Evolutionary conservation across 1,139 yeast genomes (phyloP).

Genomic region (Saccharomycopsis hybrid): DNA sequence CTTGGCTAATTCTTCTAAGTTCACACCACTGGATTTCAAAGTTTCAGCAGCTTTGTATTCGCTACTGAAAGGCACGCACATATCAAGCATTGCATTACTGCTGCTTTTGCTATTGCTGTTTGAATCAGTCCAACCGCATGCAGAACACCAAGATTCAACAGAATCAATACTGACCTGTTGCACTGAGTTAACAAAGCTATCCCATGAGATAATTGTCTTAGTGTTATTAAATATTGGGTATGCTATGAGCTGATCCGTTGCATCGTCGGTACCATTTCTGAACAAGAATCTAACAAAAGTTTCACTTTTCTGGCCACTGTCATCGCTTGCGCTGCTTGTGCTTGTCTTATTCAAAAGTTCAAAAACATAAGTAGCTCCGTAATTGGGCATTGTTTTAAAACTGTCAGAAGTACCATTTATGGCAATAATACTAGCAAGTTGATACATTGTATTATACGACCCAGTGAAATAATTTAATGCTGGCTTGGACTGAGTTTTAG

Average conservation of each 20-base stretch:
- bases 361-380: conserved; percentile 37
- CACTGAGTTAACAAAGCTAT: conserved; percentile 29
- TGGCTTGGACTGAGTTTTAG: conserved; percentile 31
- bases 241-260: conserved; percentile 21
- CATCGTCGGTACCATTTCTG: conserved; percentile 34
- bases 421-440: conserved; percentile 32
- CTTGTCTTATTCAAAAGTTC: conserved; percentile 31
- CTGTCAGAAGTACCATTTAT: conserved; percentile 28
- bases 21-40: conserved; percentile 28
- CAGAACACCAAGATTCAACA: conserved; percentile 34
- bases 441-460: conserved; percentile 37
- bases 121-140: conserved; percentile 27
- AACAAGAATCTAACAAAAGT: conserved; percentile 36
- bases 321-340: too few species aligned
- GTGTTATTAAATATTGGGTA: conserved; percentile 33
- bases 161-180: conserved; percentile 26
- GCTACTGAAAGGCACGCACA: conserved; percentile 32
- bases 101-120: conserved; percentile 21
- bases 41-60: conserved; percentile 27
- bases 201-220: conserved; percentile 30
- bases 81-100: conserved; percentile 23
- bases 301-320: conserved; percentile 18
- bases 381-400: conserved; percentile 39
- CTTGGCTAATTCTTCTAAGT: conserved; percentile 25
- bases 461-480: conserved; percentile 36